Evolutionary conservation across 805 yeast species (phyloP), one percentile per base, ranked within the genome.

Genomic region (Saturnispora kantuleensis): DNA sequence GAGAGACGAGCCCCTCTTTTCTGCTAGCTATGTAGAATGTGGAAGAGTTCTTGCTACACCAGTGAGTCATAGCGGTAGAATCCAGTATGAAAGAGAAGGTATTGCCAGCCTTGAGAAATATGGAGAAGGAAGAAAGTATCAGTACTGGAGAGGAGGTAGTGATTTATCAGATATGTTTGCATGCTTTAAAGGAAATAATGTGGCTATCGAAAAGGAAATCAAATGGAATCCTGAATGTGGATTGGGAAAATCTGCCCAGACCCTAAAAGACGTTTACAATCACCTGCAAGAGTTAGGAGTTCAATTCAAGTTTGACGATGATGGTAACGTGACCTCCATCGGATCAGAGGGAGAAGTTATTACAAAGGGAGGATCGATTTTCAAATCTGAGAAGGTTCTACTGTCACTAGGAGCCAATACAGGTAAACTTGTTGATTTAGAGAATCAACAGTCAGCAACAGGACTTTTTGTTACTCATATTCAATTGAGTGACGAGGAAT

Each of bases 211-310:
- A n/a, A 48, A 50, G n/a, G 50, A 51, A 26, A 37, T 53, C 5
- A 56, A 56, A 31, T 57, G 52, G 45, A 71, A 71, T 49, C 69
- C 70, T 5, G 66, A 65, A 30, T 57, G 69, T 16, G 76, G 74
- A 0, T 60, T 58, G 37, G 73, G 65, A 0, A 60, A 62, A 41
- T 65, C 74, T 7, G 60, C 64, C 1, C 60, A 67, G 18, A 55
- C 73, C 0, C 47, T 71, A 32, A 47, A 42, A 3, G 58, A 55
- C 2, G 59, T 67, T 17, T 61, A 64, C 38, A 21, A 36, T 48
- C 21, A 59, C 53, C 43, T 56, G 56, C 35, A 35, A 41, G 8
- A 34, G 34, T 29, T 40, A 1, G 68, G 68, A 6, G 69, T 64
- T 5, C 42, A 47, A n/a, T 67, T 64, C 36, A 46, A 46, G 1